Conservation (phyloP, 2,329 filamentous ascomycete genomes). For the Sphaerulina vaccinii region DNA sequence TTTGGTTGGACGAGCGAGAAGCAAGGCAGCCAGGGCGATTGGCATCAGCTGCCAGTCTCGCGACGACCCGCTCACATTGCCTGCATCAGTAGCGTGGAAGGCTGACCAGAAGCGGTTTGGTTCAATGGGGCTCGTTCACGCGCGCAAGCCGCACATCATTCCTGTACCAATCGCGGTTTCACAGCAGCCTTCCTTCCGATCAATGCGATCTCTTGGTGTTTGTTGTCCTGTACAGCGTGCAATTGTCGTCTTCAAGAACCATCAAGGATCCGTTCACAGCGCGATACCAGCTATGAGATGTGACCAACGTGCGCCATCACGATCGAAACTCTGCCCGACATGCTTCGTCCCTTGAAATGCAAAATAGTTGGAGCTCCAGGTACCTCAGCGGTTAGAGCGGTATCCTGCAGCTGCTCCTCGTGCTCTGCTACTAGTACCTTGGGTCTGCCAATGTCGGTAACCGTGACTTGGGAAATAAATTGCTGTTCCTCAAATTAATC, state of each 20-base stretch:
- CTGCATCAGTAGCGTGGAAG: neutral
- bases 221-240: neutral
- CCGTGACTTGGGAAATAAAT: neutral
- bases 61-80: conserved; percentile 10
- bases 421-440: neutral
- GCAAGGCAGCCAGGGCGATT: neutral
- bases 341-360: neutral
- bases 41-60: conserved; percentile 9
- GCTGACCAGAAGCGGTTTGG: neutral
- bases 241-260: too few relatives aligned
- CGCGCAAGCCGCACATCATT: conserved; percentile 9
- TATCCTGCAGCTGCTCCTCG: neutral
- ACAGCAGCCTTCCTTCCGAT: neutral
- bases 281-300: too few relatives aligned
- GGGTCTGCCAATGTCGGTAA: neutral
- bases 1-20: neutral
- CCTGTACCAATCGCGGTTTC: conserved; percentile 2
- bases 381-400: neutral
- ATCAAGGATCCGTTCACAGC: too few relatives aligned
- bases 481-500: neutral
- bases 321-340: neutral
- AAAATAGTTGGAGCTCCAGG: neutral
- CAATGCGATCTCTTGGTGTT: neutral
- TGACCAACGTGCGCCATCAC: neutral
- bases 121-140: conserved; percentile 5